These are phyloP conservation scores for Acer campestre DNA, from an alignment of 345 rosid species.

Conservation along the genomic window DNA sequence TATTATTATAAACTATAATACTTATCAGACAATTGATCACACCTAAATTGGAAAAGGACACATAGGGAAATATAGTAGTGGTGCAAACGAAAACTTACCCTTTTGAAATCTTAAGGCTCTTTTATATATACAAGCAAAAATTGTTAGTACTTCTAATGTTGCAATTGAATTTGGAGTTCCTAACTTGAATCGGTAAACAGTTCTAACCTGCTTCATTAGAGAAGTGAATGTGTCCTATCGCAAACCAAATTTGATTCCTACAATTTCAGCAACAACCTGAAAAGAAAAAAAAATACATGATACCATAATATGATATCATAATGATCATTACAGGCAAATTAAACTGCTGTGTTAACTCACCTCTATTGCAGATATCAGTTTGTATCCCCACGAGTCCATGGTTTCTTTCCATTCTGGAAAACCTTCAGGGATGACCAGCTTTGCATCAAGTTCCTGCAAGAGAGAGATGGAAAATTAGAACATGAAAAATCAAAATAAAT, in stretches of 20 bases:
- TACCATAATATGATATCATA: not conserved
- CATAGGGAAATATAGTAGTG: too few relatives aligned
- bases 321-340: slow-evolving; percentile 5
- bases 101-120: too few relatives aligned
- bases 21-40: too few relatives aligned
- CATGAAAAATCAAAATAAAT: not conserved
- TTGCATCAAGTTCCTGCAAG: slow-evolving; percentile 81
- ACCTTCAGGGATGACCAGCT: slow-evolving; percentile 89
- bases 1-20: too few relatives aligned
- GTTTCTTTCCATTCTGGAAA: slow-evolving; percentile 86
- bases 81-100: too few relatives aligned
- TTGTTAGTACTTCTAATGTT: too few relatives aligned
- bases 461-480: slow-evolving; percentile 16
- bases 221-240: slow-evolving; percentile 88
- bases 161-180: too few relatives aligned
- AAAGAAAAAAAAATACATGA: not conserved
- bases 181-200: slow-evolving; percentile 15
- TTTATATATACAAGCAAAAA: too few relatives aligned
- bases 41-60: too few relatives aligned
- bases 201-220: slow-evolving; percentile 79
- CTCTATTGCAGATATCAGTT: slow-evolving; percentile 91
- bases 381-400: slow-evolving; percentile 89
- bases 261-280: slow-evolving; percentile 96
- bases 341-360: slow-evolving; percentile 25
- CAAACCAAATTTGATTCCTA: slow-evolving; percentile 89